Percentiles rank a stretch among this genome's conserved stretches.
These are phyloP conservation scores for Pseudozyma flocculosa DNA, from an alignment of 1,284 basidiomycete genomes.

Conservation along the genomic window DNA sequence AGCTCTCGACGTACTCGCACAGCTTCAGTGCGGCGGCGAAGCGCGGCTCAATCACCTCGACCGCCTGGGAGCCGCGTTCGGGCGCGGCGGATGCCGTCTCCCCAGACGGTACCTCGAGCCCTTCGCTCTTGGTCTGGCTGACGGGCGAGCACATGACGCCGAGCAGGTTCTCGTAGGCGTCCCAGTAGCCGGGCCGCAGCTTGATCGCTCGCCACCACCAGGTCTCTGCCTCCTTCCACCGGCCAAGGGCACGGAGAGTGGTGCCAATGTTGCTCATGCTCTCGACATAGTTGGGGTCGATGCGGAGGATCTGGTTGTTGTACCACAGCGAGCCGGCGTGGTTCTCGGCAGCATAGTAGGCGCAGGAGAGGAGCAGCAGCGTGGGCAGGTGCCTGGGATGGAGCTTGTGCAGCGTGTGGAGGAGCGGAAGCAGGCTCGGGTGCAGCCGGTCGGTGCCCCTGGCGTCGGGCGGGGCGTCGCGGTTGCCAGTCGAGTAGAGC, in stretches of 20 bases:
- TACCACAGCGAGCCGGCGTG: slow-evolving; percentile 55
- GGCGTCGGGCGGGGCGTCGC: slow-evolving; percentile 4
- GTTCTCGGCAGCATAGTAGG: slow-evolving; percentile 50
- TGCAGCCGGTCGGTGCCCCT: slow-evolving; percentile 39
- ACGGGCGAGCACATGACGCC: slow-evolving; percentile 59
- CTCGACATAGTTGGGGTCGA: slow-evolving; percentile 60
- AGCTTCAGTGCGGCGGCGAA: slow-evolving; percentile 58
- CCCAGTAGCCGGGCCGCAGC: slow-evolving; percentile 61
- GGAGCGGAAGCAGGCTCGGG: slow-evolving; percentile 47
- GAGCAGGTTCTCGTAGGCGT: slow-evolving; percentile 61
- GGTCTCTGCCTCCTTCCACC: slow-evolving; percentile 59
- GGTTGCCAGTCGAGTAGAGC: slow-evolving; percentile 42
- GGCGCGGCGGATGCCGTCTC: background rate
- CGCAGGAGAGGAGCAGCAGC: slow-evolving; percentile 51
- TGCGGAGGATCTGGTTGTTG: slow-evolving; percentile 55
- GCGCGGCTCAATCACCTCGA: slow-evolving; percentile 29
- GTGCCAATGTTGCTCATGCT: slow-evolving; percentile 63
- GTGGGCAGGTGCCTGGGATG: slow-evolving; percentile 50
- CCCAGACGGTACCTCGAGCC: background rate
- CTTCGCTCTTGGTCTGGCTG: slow-evolving; percentile 1
- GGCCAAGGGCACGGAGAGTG: slow-evolving; percentile 60
- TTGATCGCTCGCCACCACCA: slow-evolving; percentile 63
- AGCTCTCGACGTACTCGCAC: slow-evolving; percentile 56
- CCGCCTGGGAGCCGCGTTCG: background rate
- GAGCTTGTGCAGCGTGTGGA: slow-evolving; percentile 50